Evolutionary conservation across 306 rosid species (phyloP), one percentile per base, ranked within the genome.

Genomic region (Begonia loranthoides): DNA sequence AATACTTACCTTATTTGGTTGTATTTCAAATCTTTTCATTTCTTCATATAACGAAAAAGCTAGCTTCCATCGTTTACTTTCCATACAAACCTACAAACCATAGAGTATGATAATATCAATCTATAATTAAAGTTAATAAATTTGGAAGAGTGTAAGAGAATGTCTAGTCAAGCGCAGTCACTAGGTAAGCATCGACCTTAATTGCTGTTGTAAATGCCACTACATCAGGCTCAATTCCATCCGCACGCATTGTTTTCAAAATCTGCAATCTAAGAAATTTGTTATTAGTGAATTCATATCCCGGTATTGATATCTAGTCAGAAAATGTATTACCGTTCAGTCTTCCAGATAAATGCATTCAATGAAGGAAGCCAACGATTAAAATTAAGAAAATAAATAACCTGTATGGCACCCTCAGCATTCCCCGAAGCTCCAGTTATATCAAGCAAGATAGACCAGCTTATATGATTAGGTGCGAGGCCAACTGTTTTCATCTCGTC

Each of bases 371-470:
- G 43, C 12, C 46, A 38, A 33, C 24, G 24, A 9, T 24, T 46
- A 33, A 49, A 33, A 11, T 36, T 14, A 47, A 36, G 16, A 34
- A 40, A 5, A 39, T 58, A 50, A 24, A 14, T 65, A 71, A 90
- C 97, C 94, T 82, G 94, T 46, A 90, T 41, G 56, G 78, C 87
- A 54, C 79, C 95, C 22, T 78, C 83, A 45, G 80, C 78, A 53
- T 82, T 66, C 17, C 71, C 73, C 36, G 93, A 68, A 58, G 45
- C 73, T 72, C 85, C 95, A 9, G 83, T 82, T 54, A 80, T 70
- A 72, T 85, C 87, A 59, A 83, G 79, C 74, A 90, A 78, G 65
- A 78, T 85, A 33, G 94, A 76, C 97, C 97, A 85, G 64, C 78
- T 85, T 69, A 85, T 85, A 40, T 79, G 85, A 72, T 82, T 85